Evolutionary conservation across 345 rosid genomes (phyloP), one percentile per base, ranked within the genome.

Genomic region (Heritiera littoralis): DNA sequence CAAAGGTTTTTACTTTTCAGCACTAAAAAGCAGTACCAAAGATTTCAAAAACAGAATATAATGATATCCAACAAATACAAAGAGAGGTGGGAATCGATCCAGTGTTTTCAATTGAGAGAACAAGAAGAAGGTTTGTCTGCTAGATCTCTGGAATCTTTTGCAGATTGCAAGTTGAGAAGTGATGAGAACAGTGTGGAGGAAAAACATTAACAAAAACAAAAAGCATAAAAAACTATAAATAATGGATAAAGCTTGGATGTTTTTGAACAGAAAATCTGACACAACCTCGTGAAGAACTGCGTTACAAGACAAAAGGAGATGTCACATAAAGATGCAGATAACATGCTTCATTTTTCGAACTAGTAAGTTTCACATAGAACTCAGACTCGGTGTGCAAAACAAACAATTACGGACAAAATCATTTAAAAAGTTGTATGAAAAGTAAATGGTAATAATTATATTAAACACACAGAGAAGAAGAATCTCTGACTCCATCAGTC

Each of bases 211-310:
- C 73, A 60, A 49, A 17, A 45, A 80, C 40, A 73, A 23, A 70
- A 67, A 45, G 70, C 58, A 74, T 64, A 59, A 79, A 55, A 75
- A 52, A 17, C 74, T 59, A 72, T 56, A 65, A 79, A 66, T 66
- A 77, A 71, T 5, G 80, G 64, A 69, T 52, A 80, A 75, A 83
- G 72, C 72, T 66, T 76, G 66, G 60, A 32, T 67, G 38, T 78
- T 58, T 54, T 28, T 43, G 67, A 85, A 81, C 82, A 72, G 68
- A 51, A 76, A 56, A 82, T 86, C 98, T 94, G 98, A 93, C 98
- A 91, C 87, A 82, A 78, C 87, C 95, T 92, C 97, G 94, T 94
- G 97, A 93, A 85, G 86, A 87, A 86, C 86, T 86, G 89, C 86
- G 84, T 85, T 89, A 89, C 88, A 88, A 75, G 93, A 90, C 97